Base-by-base conservation (phyloP, 2,329 filamentous ascomycete genomes). In the Colletotrichum echinochloae region DNA sequence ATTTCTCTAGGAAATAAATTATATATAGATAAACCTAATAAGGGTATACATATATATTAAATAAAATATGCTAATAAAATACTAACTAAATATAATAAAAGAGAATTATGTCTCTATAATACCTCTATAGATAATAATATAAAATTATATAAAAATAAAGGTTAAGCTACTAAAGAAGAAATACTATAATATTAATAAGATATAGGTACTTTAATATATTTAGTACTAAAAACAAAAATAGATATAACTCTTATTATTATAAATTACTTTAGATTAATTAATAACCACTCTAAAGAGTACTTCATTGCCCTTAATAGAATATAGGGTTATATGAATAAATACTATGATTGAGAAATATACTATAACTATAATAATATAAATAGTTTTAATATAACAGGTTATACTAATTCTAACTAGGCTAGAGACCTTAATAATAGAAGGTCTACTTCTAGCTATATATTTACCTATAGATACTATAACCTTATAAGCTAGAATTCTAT, bases 81-180 rank as follows among this genome's bases (percentile, higher is more conserved):
- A n/a, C 4, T 48, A 30, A 7, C 20, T 4, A 60, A 48, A 35
- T 60, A 30, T 60, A 60, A 60, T 60, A 60, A 60, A 23, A 14
- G 9, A 20, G 28, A 41, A 20, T 5, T 41, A 46, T 39, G 16
- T 39, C 1, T 1, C 1, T 39, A 39, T 39, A 39, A 14, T 39
- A 23, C 18, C 2, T n/a, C 41, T 28, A 9, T 60, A 41, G 37
- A 39, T 39, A 39, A 14, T 39, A 20, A 20, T 23, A 28, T 60
- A 18, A 57, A 12, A 11, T 5, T 16, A 39, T 14, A 16, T 39
- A 23, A 16, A n/a, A 57, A 57, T 57, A 37, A 14, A 14, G 16
- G 5, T 2, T 14, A 57, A 16, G 54, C 5, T 1, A 39, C 14
- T 57, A 41, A 23, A 23, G 11, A 37, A 37, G 54, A 59, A 35